These are phyloP conservation scores for Xylaria sp. DNA, from an alignment of 2,329 filamentous ascomycete species.

Conservation along the genomic window DNA sequence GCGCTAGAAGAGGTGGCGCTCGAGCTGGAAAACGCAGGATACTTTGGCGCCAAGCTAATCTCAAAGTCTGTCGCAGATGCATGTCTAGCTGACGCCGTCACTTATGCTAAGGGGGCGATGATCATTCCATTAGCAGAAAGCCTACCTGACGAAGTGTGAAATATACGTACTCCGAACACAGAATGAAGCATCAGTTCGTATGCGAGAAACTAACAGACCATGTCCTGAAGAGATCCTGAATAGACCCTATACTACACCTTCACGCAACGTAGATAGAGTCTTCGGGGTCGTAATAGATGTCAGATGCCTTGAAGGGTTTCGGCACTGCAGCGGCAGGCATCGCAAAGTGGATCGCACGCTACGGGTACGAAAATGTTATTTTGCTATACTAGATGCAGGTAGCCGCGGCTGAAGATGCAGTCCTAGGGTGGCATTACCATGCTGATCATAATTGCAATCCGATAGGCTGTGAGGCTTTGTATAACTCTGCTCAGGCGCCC, in stretches of 20 bases:
- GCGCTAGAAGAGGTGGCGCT: slow-evolving; percentile 25
- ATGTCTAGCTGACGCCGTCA: not conserved
- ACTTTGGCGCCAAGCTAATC: slow-evolving; percentile 8
- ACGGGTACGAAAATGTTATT: not conserved
- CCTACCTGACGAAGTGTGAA: no score
- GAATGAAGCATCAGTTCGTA: not conserved
- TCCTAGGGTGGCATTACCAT: not conserved
- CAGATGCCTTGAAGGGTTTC: no score
- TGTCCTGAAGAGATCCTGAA: not conserved
- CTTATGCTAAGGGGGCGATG: not conserved
- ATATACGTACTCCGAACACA: no score
- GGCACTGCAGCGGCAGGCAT: no score
- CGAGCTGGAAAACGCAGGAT: slow-evolving; percentile 5
- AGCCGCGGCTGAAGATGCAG: slow-evolving; percentile 16
- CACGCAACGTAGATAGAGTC: no score
- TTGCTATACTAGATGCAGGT: not conserved
- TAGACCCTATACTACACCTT: not conserved
- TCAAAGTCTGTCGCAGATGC: not conserved
- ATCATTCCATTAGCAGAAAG: no score
- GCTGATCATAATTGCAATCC: not conserved
- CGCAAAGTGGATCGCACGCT: not conserved
- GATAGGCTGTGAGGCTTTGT: not conserved
- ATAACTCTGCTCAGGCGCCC: not conserved
- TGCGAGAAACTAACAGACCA: not conserved
- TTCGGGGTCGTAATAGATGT: no score